phyloP scores from a whole-genome alignment of 352 stramenopile genomes.

The Achlya hypogyna region DNA sequence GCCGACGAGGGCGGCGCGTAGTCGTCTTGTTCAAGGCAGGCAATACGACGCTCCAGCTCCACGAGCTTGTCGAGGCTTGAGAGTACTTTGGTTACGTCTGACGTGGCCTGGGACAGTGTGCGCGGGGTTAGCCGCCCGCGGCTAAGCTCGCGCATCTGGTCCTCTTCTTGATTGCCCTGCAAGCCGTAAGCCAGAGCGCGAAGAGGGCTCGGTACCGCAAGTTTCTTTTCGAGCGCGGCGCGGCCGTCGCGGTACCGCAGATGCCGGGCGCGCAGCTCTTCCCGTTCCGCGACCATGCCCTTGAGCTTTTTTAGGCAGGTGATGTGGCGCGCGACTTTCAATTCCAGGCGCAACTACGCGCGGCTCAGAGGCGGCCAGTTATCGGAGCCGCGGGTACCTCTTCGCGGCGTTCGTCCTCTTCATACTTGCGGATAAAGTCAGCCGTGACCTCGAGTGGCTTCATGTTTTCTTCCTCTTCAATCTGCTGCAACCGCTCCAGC shows the following conservation, averaged over 20 bases:
- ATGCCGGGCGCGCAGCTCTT: conserved; percentile 48
- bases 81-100: background rate
- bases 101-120: background rate
- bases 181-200: too few species aligned
- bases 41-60: conserved; percentile 15
- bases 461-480: conserved; percentile 88
- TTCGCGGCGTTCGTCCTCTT: conserved; percentile 54
- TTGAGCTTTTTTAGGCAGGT: conserved; percentile 75
- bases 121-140: background rate
- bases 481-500: conserved; percentile 82
- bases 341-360: conserved; percentile 46
- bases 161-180: conserved; percentile 17
- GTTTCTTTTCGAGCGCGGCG: conserved; percentile 31
- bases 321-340: conserved; percentile 84
- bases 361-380: background rate
- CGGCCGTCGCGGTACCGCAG: conserved; percentile 59
- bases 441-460: conserved; percentile 85
- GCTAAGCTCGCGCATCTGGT: background rate
- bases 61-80: conserved; percentile 19
- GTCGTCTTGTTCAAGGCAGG: conserved; percentile 15
- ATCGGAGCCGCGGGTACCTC: conserved; percentile 24
- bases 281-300: conserved; percentile 44
- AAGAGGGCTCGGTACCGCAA: too few species aligned
- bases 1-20: background rate
- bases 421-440: conserved; percentile 80